phyloP scores from a whole-genome alignment of 2,329 filamentous ascomycete species.

The Colletotrichum costaricense region DNA sequence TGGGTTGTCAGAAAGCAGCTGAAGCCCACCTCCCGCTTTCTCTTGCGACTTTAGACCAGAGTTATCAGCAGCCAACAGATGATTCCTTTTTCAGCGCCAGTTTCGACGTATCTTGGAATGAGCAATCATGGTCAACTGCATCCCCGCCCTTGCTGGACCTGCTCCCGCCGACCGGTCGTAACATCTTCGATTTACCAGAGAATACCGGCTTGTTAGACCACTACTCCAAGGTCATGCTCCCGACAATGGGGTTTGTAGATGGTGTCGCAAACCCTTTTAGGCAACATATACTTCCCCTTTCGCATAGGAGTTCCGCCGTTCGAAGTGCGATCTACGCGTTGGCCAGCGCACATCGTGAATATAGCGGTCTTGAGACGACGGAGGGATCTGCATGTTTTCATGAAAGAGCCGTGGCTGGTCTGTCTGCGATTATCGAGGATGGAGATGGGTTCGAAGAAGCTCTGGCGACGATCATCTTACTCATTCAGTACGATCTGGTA shows the following conservation, averaged over 20 bases:
- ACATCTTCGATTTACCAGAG: slow-evolving; percentile 15
- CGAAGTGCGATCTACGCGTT: slow-evolving; percentile 32
- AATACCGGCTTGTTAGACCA: slow-evolving; percentile 30
- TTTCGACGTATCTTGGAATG: slow-evolving; percentile 22
- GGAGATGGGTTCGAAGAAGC: slow-evolving; percentile 31
- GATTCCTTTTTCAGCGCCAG: slow-evolving; percentile 15
- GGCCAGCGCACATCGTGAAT: slow-evolving; percentile 32
- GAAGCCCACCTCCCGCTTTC: not conserved
- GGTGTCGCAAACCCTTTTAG: slow-evolving; percentile 12
- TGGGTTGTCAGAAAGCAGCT: not conserved
- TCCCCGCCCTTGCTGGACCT: slow-evolving; percentile 16
- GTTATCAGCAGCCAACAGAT: slow-evolving; percentile 12
- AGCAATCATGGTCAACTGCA: slow-evolving; percentile 7
- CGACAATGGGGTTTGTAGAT: slow-evolving; percentile 25
- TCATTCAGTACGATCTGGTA: slow-evolving; percentile 34
- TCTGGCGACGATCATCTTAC: slow-evolving; percentile 27
- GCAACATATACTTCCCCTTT: slow-evolving; percentile 25
- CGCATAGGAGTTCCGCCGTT: slow-evolving; percentile 28
- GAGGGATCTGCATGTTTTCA: slow-evolving; percentile 29
- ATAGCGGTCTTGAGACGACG: slow-evolving; percentile 17
- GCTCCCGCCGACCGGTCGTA: slow-evolving; percentile 7
- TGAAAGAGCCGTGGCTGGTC: slow-evolving; percentile 22
- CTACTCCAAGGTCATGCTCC: slow-evolving; percentile 21
- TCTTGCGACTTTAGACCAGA: not conserved
- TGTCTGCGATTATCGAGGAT: slow-evolving; percentile 29